A percentile compares a stretch with the other conserved stretches of the same genome.
phyloP scores from a whole-genome alignment of 1,284 basidiomycete species.

The Puccinia hordei region DNA sequence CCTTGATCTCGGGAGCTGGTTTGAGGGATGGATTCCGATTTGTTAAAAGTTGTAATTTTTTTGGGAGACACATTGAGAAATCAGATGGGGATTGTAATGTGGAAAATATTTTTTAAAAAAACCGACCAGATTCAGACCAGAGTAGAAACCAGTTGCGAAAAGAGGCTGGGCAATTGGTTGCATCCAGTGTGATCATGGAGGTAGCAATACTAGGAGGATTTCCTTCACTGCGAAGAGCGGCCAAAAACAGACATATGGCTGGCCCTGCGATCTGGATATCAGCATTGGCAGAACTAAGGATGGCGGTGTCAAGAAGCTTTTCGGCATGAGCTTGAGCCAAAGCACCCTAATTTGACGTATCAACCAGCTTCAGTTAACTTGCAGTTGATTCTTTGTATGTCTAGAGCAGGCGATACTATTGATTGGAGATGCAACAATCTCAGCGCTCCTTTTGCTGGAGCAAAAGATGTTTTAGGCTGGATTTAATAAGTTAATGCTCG shows the following conservation, averaged over 20 bases:
- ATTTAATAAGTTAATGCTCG: no score
- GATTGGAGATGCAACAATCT: no score
- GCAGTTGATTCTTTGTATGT: background rate
- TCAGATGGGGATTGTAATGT: background rate
- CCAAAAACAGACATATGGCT: slow-evolving; percentile 40
- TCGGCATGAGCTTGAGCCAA: slow-evolving; percentile 47
- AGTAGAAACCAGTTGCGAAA: slow-evolving; percentile 46
- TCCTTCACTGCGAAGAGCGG: slow-evolving; percentile 24
- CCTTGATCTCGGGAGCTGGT: slow-evolving; percentile 32
- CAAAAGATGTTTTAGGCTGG: no score
- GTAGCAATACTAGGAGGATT: slow-evolving; percentile 38
- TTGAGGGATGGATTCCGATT: no score
- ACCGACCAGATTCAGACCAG: slow-evolving; percentile 40
- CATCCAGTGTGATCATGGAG: slow-evolving; percentile 19
- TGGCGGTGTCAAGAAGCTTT: slow-evolving; percentile 12
- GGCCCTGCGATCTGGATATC: slow-evolving; percentile 46
- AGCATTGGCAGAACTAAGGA: slow-evolving; percentile 29
- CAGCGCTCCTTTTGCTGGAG: no score
- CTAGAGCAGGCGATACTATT: no score
- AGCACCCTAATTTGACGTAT: slow-evolving; percentile 28
- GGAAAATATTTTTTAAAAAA: background rate
- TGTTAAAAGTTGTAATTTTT: background rate
- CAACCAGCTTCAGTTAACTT: background rate
- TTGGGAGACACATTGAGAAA: background rate
- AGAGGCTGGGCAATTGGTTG: slow-evolving; percentile 37